Percentiles rank a stretch among this genome's conserved stretches.
Evolutionary conservation across 208 protist genomes (phyloP).

Genomic region (Wallacemonas sp.): DNA sequence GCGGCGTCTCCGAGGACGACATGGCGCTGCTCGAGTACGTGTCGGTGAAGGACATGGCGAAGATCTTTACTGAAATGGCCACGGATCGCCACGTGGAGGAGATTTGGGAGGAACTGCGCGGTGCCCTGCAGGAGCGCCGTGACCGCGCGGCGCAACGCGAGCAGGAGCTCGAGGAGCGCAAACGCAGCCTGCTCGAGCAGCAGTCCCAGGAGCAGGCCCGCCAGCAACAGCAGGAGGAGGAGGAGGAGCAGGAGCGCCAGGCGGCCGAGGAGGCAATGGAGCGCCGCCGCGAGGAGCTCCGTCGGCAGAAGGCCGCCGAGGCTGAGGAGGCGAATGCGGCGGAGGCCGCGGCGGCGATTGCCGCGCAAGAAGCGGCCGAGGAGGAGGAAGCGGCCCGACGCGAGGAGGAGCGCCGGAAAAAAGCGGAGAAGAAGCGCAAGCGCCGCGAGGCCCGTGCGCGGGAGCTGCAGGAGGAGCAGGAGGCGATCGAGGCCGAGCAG

Average conservation of each 20-base stretch:
- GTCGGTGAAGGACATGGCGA: constrained; percentile 86
- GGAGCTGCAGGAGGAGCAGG: constrained; percentile 66
- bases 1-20: constrained; percentile 68
- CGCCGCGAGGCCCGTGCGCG: constrained; percentile 57
- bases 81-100: constrained; percentile 61
- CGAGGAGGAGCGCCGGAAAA: constrained; percentile 42
- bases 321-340: constrained; percentile 30
- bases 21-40: constrained; percentile 82
- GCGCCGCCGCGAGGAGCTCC: constrained; percentile 39
- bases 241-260: constrained; percentile 42
- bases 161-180: constrained; percentile 41
- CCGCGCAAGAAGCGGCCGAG: constrained; percentile 33
- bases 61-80: constrained; percentile 83
- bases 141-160: constrained; percentile 45
- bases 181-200: constrained; percentile 37
- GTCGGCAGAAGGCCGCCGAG: constrained; percentile 37
- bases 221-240: constrained; percentile 36
- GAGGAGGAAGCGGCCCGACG: constrained; percentile 39
- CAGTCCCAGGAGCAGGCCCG: constrained; percentile 36
- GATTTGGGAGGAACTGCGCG: constrained; percentile 77
- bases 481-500: constrained; percentile 53
- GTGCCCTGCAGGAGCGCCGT: constrained; percentile 48
- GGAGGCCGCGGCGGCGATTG: constrained; percentile 29
- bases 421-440: constrained; percentile 48
- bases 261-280: constrained; percentile 37